Evolutionary conservation across 148 eudicot species (phyloP).

Genomic region (Polygonum aviculare): DNA sequence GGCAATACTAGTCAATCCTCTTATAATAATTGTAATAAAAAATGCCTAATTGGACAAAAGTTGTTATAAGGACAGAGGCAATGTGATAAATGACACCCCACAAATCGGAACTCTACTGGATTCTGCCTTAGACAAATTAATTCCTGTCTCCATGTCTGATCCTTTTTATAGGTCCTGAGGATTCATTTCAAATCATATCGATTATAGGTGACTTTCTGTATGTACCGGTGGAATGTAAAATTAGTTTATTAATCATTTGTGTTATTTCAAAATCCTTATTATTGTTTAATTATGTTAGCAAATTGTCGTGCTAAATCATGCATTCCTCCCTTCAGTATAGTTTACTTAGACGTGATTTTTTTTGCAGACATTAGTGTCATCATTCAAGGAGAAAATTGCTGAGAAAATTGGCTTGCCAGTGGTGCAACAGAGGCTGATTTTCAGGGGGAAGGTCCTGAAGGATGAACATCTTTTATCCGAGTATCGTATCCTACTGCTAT

Average conservation of each 20-base stretch:
- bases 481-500: constrained; percentile 65
- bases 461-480: constrained; percentile 75
- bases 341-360: constrained; percentile 8
- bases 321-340: neutral
- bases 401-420: constrained; percentile 67
- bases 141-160: neutral
- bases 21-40: neutral
- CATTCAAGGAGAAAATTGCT: constrained; percentile 78
- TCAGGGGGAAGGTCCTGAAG: constrained; percentile 88
- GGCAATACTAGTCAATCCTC: neutral
- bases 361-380: constrained; percentile 58
- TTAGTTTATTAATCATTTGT: neutral
- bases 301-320: neutral
- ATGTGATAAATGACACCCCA: neutral
- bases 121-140: neutral
- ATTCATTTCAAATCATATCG: neutral
- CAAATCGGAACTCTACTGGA: neutral
- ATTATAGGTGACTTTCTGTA: neutral
- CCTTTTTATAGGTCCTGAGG: neutral
- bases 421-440: constrained; percentile 82
- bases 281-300: neutral
- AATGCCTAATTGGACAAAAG: neutral
- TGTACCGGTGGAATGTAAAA: neutral
- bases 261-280: neutral
- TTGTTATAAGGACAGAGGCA: neutral